Conservation (phyloP, 176 grass and related monocot genomes). For the Miscanthus lutarioriparius region DNA sequence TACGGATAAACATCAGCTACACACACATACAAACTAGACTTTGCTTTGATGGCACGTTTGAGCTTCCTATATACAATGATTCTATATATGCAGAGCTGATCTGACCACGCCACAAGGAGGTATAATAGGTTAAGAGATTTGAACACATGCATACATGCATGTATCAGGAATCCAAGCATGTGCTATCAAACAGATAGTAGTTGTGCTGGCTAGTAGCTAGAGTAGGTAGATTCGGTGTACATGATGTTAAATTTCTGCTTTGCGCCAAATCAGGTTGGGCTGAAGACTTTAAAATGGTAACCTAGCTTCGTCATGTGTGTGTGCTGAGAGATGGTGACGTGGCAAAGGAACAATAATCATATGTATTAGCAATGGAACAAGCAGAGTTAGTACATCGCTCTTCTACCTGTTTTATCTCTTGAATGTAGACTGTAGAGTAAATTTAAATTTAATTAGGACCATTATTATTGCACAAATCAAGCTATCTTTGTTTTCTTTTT, state of each 20-base stretch:
- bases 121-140: background rate
- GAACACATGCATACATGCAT: background rate
- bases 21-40: background rate
- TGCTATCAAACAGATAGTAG: background rate
- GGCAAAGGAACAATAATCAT: too few relatives aligned
- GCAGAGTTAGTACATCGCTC: too few relatives aligned
- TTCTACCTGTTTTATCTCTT: background rate
- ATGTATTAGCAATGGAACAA: background rate
- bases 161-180: conserved; percentile 15
- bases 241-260: background rate
- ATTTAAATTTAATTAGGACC: too few relatives aligned
- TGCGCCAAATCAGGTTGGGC: background rate
- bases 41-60: conserved; percentile 38
- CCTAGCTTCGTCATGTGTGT: too few relatives aligned
- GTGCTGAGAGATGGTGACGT: background rate
- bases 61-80: background rate
- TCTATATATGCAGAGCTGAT: background rate
- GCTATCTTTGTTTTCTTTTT: background rate
- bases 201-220: conserved; percentile 1
- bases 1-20: background rate
- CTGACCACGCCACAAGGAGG: background rate
- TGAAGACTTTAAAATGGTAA: background rate
- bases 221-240: background rate
- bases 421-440: too few relatives aligned
- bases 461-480: background rate